phyloP scores from a whole-genome alignment of 805 yeast genomes.

The Metschnikowia noctiluminum region DNA sequence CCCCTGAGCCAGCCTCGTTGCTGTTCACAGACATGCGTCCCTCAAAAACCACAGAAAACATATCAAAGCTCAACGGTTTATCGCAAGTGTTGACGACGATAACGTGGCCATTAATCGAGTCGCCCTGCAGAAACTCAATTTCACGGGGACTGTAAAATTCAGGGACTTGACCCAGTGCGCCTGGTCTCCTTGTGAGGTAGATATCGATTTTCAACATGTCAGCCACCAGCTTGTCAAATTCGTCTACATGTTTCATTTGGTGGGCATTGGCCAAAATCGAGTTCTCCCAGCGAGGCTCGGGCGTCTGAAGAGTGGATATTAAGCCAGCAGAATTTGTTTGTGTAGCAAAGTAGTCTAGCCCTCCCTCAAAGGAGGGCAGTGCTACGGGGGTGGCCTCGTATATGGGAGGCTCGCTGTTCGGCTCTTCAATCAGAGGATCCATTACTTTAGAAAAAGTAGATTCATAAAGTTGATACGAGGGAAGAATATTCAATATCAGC shows the following conservation, averaged over 20 bases:
- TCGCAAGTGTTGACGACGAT: conserved; percentile 19
- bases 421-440: conserved; percentile 29
- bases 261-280: conserved; percentile 30
- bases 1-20: conserved; percentile 13
- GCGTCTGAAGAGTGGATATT: not conserved
- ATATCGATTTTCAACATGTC: conserved; percentile 21
- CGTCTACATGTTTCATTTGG: conserved; percentile 21
- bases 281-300: conserved; percentile 29
- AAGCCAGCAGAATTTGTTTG: not conserved
- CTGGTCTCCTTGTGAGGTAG: conserved; percentile 17
- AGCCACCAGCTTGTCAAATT: conserved; percentile 15
- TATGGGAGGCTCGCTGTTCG: conserved; percentile 30
- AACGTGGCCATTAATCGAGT: conserved; percentile 24
- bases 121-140: conserved; percentile 27
- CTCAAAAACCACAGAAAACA: conserved; percentile 29
- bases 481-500: conserved; percentile 31
- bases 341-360: conserved; percentile 8
- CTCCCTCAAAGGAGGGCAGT: conserved; percentile 4
- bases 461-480: conserved; percentile 31
- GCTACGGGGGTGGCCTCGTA: conserved; percentile 29
- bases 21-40: conserved; percentile 26
- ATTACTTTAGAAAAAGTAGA: conserved; percentile 35
- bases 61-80: conserved; percentile 23
- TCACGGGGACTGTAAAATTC: conserved; percentile 21
- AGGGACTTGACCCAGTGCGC: conserved; percentile 18